Base-by-base conservation (phyloP, 306 rosid genomes). In the Corylus heterophylla region DNA sequence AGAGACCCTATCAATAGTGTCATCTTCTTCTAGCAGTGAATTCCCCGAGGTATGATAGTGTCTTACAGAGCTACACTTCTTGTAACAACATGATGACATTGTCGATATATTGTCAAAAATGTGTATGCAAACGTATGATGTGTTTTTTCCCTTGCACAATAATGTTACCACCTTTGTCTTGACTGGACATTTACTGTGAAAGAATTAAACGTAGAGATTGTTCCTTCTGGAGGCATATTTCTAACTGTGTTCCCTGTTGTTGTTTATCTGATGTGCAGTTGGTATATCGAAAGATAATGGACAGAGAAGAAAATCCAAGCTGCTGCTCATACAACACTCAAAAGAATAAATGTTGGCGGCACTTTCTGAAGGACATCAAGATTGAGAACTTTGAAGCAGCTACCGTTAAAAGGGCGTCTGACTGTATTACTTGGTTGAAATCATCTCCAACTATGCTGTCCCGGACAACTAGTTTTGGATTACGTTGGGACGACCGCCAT, bases 311-410 rank as follows among this genome's bases (percentile, higher is more conserved):
- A 80, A 87, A 84, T 13, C 88, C 82, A 35, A 71, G 67, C 48
- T 91, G 91, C 82, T 91, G 91, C 82, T 10, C 48, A 47, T 81
- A 85, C 63, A 87, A 69, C 54, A 13, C 71, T 73, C 25, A 35
- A 25, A 73, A 27, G 73, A 89, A 83, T 13, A 90, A 78, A 84
- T 89, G 93, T 78, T 87, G 96, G 92, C 80, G 85, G 58, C 93
- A 91, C 84, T 87, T 76, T 62, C 71, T 91, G 85, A 78, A 76
- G 84, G 83, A 81, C 20, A 42, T 74, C 59, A 61, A 87, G 85
- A 22, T 63, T 76, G 75, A 83, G 82, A 78, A 83, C 79, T 25
- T 71, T 42, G 69, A 80, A 78, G 76, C 56, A 12, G 39, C 13
- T 68, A 58, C 48, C 13, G 59, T 55, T 20, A 14, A 68, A 69